Conservation (phyloP, 2,329 filamentous ascomycete species). For the Neonectria hederae region DNA sequence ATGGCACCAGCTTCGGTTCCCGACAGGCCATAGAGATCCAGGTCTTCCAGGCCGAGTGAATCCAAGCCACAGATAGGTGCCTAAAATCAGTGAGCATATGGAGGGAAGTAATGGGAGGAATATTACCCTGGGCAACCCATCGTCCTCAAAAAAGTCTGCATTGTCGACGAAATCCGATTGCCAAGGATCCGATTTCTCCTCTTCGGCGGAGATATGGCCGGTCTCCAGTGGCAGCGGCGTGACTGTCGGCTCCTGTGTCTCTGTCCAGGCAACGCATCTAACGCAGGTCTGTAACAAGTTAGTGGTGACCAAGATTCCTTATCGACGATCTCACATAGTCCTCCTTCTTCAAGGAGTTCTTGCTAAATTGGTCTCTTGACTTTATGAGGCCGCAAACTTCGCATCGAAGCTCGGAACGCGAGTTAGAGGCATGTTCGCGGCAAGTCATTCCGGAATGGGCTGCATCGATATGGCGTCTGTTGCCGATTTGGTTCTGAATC, state of each 20-base stretch:
- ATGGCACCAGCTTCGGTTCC: not conserved
- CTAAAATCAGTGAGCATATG: conserved; percentile 31
- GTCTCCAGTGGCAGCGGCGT: conserved; percentile 44
- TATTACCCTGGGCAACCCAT: conserved; percentile 34
- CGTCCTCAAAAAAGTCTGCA: conserved; percentile 41
- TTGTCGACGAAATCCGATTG: conserved; percentile 19
- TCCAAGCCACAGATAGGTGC: conserved; percentile 40
- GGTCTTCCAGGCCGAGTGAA: conserved; percentile 35
- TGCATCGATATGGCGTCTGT: conserved; percentile 33
- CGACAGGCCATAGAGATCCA: not conserved
- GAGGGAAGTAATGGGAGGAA: not conserved
- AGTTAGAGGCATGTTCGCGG: conserved; percentile 44
- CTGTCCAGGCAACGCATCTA: conserved; percentile 49
- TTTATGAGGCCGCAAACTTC: conserved; percentile 44
- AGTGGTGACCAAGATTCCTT: not conserved
- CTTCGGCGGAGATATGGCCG: conserved; percentile 47
- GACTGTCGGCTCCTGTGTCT: conserved; percentile 48
- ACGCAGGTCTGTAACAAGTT: conserved; percentile 44
- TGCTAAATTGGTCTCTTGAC: conserved; percentile 44
- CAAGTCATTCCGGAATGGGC: conserved; percentile 51
- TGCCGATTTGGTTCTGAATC: conserved; percentile 32
- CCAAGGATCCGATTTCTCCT: conserved; percentile 31
- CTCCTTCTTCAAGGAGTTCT: conserved; percentile 40
- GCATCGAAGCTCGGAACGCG: conserved; percentile 43
- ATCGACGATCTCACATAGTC: conserved; percentile 42